Base-by-base conservation (phyloP, 2,329 filamentous ascomycete genomes). In the Amauroascus niger region DNA sequence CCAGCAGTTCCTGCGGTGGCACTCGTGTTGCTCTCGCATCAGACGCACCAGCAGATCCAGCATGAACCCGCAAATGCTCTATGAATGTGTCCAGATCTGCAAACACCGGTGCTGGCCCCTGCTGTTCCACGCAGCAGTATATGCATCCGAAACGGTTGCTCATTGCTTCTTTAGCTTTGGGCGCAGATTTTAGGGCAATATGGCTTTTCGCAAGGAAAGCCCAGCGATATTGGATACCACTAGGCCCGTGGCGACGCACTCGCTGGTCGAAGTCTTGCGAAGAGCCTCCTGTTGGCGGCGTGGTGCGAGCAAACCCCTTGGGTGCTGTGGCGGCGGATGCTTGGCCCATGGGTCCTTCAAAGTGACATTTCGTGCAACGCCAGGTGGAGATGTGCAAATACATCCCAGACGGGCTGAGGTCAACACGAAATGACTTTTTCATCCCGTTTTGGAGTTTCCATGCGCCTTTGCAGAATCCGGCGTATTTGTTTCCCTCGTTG, bases 191-290 rank as follows among this genome's bases (percentile, higher is more conserved):
- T 53, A 67, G 60, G 2, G 66, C 55, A 9, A 74, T 65, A 59
- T 77, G 74, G 18, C 64, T 69, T 58, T 76, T 75, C 8, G 74
- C 74, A 1, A 77, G 64, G 54, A 76, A 77, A 6, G 64, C 59
- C 71, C 73, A 76, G 9, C 73, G 70, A 55, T 72, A 74, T 13
- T 68, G 67, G 6, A 77, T 62, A 0, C 72, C 71, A 9, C 65
- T 63, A 2, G 53, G 55, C 2, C 49, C 54, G 39, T 62, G 62
- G 2, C 60, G 57, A 46, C 64, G 62, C 1, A 71, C 58, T 2
- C 55, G 56, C 6, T 59, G 61, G 54, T 72, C 68, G 45, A 65
- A 69, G 18, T 55, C 55, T 30, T 56, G 43, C 18, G 45, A 44
- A 16, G 52, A n/a, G 33, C 44, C 51, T 44, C 41, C 48, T 3